These are phyloP conservation scores for Eragrostis tef DNA, from an alignment of 202 grass and related monocot species.

Conservation along the genomic window DNA sequence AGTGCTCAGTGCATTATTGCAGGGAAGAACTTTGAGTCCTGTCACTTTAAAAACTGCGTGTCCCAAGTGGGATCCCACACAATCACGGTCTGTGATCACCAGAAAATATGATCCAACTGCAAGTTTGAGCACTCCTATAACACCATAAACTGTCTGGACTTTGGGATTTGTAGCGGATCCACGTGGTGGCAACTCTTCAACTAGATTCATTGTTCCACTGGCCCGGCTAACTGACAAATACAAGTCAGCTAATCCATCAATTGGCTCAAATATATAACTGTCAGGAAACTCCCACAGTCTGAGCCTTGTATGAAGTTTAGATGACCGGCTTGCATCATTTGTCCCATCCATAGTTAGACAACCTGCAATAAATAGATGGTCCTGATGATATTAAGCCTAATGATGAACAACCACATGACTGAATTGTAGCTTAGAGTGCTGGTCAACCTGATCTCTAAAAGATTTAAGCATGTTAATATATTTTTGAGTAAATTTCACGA, in stretches of 20 bases:
- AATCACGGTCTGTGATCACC: constrained; percentile 74
- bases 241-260: constrained; percentile 75
- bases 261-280: constrained; percentile 75
- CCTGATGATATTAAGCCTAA: background rate
- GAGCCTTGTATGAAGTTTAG: constrained; percentile 73
- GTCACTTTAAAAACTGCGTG: constrained; percentile 84
- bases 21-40: constrained; percentile 70
- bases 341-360: constrained; percentile 27
- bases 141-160: constrained; percentile 66
- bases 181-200: constrained; percentile 51
- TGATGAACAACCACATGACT: constrained; percentile 18
- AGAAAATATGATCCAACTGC: constrained; percentile 74
- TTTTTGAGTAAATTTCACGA: no score
- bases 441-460: background rate
- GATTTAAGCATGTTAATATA: constrained; percentile 10
- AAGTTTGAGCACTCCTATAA: constrained; percentile 86
- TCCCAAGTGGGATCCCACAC: constrained; percentile 80
- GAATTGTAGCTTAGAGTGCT: background rate
- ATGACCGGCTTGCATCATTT: constrained; percentile 11
- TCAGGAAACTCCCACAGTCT: constrained; percentile 84
- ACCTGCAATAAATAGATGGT: constrained; percentile 34
- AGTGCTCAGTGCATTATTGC: constrained; percentile 61
- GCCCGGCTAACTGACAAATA: constrained; percentile 65
- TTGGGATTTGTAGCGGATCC: constrained; percentile 44
- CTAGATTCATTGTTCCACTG: constrained; percentile 71